Conservation (phyloP, 306 rosid species). For the Senna siamea region DNA sequence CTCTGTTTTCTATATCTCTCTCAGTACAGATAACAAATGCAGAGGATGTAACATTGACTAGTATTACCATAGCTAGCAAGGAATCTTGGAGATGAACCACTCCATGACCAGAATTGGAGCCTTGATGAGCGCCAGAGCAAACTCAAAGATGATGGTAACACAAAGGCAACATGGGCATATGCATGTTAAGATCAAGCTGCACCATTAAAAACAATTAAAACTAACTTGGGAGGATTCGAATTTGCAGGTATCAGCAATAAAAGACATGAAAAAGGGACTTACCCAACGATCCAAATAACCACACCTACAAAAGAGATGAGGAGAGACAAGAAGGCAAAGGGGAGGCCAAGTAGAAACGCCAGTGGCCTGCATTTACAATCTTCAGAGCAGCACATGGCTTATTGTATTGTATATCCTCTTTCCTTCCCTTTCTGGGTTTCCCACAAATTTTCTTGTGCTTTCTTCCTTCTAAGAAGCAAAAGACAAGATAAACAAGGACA, state of each 20-base stretch:
- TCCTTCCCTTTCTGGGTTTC: neutral
- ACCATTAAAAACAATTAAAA: neutral
- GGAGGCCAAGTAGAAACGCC: conserved; percentile 72
- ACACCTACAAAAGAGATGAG: conserved; percentile 67
- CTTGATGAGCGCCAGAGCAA: conserved; percentile 70
- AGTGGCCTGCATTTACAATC: conserved; percentile 76
- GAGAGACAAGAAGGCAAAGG: conserved; percentile 74
- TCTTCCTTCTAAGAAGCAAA: conserved; percentile 20
- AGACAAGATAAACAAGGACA: conserved; percentile 21
- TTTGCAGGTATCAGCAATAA: too few species aligned
- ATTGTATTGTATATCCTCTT: too few species aligned
- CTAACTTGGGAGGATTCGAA: too few species aligned
- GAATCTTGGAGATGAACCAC: conserved; percentile 88
- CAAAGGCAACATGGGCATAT: conserved; percentile 92
- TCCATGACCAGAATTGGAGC: conserved; percentile 77
- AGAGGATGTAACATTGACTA: too few species aligned
- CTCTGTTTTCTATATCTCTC: too few species aligned
- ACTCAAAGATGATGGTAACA: conserved; percentile 73
- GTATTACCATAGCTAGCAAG: too few species aligned
- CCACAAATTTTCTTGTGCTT: conserved; percentile 1
- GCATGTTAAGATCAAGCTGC: conserved; percentile 71
- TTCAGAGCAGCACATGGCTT: conserved; percentile 57
- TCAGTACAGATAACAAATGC: too few species aligned
- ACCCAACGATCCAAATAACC: conserved; percentile 78
- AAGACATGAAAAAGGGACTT: conserved; percentile 11